A percentile compares a stretch with the other conserved stretches of the same genome.
Evolutionary conservation across 2,329 filamentous ascomycete species (phyloP).

Genomic region (Aspergillus chevalieri): DNA sequence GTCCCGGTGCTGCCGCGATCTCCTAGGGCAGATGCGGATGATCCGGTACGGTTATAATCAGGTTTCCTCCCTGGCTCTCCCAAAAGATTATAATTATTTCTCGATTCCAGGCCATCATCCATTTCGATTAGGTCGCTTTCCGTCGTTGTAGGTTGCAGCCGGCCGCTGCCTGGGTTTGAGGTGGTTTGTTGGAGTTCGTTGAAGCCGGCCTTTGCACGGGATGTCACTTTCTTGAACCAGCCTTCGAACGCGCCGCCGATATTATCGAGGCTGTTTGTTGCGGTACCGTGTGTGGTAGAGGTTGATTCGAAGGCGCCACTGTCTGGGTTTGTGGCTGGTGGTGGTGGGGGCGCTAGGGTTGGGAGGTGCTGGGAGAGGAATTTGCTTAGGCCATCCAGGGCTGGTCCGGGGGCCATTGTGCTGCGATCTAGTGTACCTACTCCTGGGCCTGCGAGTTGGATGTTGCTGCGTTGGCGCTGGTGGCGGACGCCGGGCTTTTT

Average conservation of each 20-base stretch:
- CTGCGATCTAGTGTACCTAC: slow-evolving; percentile 72
- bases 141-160: slow-evolving; percentile 20
- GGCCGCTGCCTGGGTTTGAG: slow-evolving; percentile 18
- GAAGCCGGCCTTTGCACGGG: slow-evolving; percentile 34
- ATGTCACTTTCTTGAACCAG: slow-evolving; percentile 79
- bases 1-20: slow-evolving; percentile 23
- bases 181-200: slow-evolving; percentile 33
- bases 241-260: slow-evolving; percentile 82
- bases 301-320: slow-evolving; percentile 28
- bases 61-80: slow-evolving; percentile 10
- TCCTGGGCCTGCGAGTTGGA: slow-evolving; percentile 73
- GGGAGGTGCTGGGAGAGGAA: slow-evolving; percentile 81
- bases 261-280: slow-evolving; percentile 60
- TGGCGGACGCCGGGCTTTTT: slow-evolving; percentile 33
- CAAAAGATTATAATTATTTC: slow-evolving; percentile 15
- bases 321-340: slow-evolving; percentile 40
- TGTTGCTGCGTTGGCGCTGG: slow-evolving; percentile 34
- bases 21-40: slow-evolving; percentile 11
- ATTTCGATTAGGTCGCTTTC: slow-evolving; percentile 41
- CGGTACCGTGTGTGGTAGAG: slow-evolving; percentile 25
- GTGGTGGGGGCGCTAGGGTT: slow-evolving; percentile 59
- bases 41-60: slow-evolving; percentile 11
- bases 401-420: slow-evolving; percentile 56
- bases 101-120: slow-evolving; percentile 31
- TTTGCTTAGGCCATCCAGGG: slow-evolving; percentile 74